A percentile compares a stretch with the other conserved stretches of the same genome.
These are phyloP conservation scores for Wickerhamomyces canadensis DNA, from an alignment of 805 yeast species.

Conservation along the genomic window DNA sequence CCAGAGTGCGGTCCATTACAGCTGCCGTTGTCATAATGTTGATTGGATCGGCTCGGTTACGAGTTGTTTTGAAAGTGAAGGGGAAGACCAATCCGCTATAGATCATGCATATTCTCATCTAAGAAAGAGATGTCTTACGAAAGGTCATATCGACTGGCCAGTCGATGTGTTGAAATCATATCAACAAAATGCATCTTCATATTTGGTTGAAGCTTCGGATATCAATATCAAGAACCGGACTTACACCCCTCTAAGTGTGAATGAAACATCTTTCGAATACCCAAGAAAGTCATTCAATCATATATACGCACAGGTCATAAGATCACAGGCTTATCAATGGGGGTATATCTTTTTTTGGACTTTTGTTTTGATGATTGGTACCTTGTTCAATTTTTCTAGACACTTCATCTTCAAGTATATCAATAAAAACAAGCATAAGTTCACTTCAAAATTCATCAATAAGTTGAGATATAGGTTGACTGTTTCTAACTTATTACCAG, in stretches of 20 bases:
- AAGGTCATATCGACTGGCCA: conserved; percentile 30
- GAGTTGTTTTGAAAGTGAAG: conserved; percentile 32
- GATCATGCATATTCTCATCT: conserved; percentile 38
- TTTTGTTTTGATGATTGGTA: conserved; percentile 26
- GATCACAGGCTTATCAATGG: conserved; percentile 41
- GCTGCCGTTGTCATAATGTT: conserved; percentile 36
- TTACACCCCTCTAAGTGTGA: conserved; percentile 29
- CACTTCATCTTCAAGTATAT: conserved; percentile 23
- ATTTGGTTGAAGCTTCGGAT: conserved; percentile 25
- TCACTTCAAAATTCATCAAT: conserved; percentile 11
- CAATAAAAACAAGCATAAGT: conserved; percentile 13
- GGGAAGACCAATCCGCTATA: conserved; percentile 24
- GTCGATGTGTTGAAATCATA: conserved; percentile 28
- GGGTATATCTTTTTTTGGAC: conserved; percentile 40
- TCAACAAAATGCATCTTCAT: conserved; percentile 31
- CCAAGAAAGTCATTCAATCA: conserved; percentile 32
- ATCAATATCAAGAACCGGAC: conserved; percentile 22
- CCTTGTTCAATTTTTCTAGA: conserved; percentile 25
- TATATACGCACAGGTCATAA: conserved; percentile 30
- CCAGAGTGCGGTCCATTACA: conserved; percentile 28
- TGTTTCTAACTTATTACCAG: conserved; percentile 25
- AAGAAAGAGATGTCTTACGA: conserved; percentile 29
- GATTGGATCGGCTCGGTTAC: conserved; percentile 42
- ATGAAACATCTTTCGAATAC: conserved; percentile 27
- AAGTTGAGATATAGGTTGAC: conserved; percentile 20